phyloP scores from a whole-genome alignment of 2,329 filamentous ascomycete genomes.

The Fusarium cicatricum region DNA sequence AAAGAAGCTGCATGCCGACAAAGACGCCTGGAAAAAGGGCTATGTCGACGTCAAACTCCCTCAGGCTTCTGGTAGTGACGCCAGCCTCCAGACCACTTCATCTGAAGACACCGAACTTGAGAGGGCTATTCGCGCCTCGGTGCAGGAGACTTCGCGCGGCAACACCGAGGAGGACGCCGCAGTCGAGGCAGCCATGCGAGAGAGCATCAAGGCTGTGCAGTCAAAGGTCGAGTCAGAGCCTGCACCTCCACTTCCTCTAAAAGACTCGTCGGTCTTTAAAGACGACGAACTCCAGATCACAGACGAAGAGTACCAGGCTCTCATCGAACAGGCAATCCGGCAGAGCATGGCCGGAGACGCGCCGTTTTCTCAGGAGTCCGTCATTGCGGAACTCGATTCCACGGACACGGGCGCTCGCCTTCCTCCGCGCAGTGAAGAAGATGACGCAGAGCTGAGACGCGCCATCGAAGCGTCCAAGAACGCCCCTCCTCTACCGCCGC shows the following conservation, averaged over 20 bases:
- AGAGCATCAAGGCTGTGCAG: slow-evolving; percentile 69
- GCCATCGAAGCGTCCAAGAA: slow-evolving; percentile 53
- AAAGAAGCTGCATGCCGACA: slow-evolving; percentile 58
- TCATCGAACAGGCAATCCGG: slow-evolving; percentile 65
- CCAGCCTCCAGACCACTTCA: slow-evolving; percentile 13
- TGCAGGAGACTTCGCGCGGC: slow-evolving; percentile 74
- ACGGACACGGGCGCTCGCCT: background rate
- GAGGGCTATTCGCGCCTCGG: slow-evolving; percentile 73
- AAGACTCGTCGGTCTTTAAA: slow-evolving; percentile 46
- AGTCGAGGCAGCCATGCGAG: slow-evolving; percentile 77
- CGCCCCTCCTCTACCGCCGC: slow-evolving; percentile 30
- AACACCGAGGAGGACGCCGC: slow-evolving; percentile 73
- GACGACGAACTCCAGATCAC: slow-evolving; percentile 57
- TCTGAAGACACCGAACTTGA: slow-evolving; percentile 71
- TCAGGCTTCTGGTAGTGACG: slow-evolving; percentile 18
- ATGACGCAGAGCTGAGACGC: slow-evolving; percentile 50
- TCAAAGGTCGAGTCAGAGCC: slow-evolving; percentile 42
- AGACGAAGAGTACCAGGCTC: slow-evolving; percentile 65
- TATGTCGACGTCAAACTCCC: slow-evolving; percentile 30
- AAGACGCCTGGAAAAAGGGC: slow-evolving; percentile 52
- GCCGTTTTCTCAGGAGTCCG: slow-evolving; percentile 28
- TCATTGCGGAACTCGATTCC: slow-evolving; percentile 25
- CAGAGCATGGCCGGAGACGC: slow-evolving; percentile 53
- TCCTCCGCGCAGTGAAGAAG: slow-evolving; percentile 22
- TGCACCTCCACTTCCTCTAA: slow-evolving; percentile 36